These are phyloP conservation scores for Chlorella sp. DNA, from an alignment of 139 green algal species.

Conservation along the genomic window DNA sequence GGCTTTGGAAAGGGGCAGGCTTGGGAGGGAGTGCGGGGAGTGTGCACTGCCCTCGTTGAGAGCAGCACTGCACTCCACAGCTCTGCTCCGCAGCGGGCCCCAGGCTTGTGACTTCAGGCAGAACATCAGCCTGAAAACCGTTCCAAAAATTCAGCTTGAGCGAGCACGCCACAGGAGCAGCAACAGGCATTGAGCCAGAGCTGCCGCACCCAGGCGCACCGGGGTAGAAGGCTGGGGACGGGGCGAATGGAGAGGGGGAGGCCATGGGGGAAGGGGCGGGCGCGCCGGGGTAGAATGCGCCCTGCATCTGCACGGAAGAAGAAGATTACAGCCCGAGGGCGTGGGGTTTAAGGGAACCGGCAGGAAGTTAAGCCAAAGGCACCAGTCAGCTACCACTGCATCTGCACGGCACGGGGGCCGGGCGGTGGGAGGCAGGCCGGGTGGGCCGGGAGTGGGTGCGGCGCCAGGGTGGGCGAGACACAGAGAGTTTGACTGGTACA, in stretches of 20 bases:
- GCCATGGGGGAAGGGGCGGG: neutral
- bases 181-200: too few relatives aligned
- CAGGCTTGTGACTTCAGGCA: too few relatives aligned
- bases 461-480: too few relatives aligned
- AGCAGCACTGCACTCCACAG: neutral
- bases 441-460: too few relatives aligned
- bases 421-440: too few relatives aligned
- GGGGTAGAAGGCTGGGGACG: neutral
- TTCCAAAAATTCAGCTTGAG: neutral
- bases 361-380: too few relatives aligned
- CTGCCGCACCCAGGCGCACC: neutral
- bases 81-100: too few relatives aligned
- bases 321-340: too few relatives aligned
- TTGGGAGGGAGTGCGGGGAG: neutral
- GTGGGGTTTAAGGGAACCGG: too few relatives aligned
- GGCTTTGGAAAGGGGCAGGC: neutral
- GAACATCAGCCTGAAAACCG: too few relatives aligned
- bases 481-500: neutral
- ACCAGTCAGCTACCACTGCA: slow-evolving; percentile 10
- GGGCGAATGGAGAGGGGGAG: neutral
- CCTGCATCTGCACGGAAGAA: slow-evolving; percentile 24
- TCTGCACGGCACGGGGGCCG: neutral
- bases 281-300: neutral
- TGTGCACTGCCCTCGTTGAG: too few relatives aligned
- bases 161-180: neutral